Percentiles rank a stretch among this genome's conserved stretches.
Conservation (phyloP, 495 filamentous ascomycete species). For the Aspergillus asperescens region DNA sequence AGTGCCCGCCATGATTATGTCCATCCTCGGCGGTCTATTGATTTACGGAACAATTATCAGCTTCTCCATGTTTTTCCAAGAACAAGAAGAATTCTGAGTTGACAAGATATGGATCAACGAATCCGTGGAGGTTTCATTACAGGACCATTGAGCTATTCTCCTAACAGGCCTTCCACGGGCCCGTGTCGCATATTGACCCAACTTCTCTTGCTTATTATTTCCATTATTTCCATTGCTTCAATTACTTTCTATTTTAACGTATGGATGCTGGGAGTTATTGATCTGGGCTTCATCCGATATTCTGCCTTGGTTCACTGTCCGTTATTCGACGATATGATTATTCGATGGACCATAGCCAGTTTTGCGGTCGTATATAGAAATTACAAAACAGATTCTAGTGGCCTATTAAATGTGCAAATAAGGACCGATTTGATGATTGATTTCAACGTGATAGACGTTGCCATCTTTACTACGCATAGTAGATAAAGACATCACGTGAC, state of each 20-base stretch:
- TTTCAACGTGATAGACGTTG: neutral
- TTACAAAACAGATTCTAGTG: neutral
- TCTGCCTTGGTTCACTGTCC: slow-evolving; percentile 6
- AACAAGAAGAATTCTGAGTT: slow-evolving; percentile 79
- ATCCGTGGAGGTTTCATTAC: neutral
- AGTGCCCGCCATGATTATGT: slow-evolving; percentile 90
- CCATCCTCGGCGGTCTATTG: slow-evolving; percentile 80
- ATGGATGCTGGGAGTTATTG: slow-evolving; percentile 11
- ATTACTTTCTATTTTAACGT: slow-evolving; percentile 10
- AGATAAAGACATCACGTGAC: slow-evolving; percentile 2
- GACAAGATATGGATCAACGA: neutral
- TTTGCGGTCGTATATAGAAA: slow-evolving; percentile 17
- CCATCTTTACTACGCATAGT: neutral
- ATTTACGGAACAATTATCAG: slow-evolving; percentile 98
- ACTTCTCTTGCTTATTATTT: neutral
- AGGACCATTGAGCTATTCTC: neutral
- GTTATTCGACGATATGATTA: slow-evolving; percentile 14
- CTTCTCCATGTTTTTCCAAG: slow-evolving; percentile 97
- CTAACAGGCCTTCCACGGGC: neutral
- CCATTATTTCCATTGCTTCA: neutral
- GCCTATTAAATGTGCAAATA: neutral
- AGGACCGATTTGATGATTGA: neutral
- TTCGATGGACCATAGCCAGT: slow-evolving; percentile 22
- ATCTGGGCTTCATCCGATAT: slow-evolving; percentile 5
- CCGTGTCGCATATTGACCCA: neutral